Base-by-base conservation (phyloP, 1,284 basidiomycete genomes). In the Peniophora sp. region DNA sequence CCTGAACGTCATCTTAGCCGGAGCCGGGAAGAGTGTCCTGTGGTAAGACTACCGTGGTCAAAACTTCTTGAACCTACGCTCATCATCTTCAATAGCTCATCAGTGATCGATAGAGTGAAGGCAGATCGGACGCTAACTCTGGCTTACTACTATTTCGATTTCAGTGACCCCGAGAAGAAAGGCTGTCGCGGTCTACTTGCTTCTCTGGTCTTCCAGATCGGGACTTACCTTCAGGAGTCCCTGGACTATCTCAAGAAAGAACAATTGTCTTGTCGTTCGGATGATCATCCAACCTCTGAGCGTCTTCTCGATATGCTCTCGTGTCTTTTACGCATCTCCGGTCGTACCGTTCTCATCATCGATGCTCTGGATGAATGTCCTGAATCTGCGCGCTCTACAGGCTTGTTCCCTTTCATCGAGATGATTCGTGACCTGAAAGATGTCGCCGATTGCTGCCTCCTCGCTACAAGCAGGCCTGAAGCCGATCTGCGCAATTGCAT, bases 1-100 rank as follows among this genome's bases (percentile, higher is more conserved):
- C 24, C 37, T 24, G 14, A 43, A 9, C 35, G 35, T 17, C 6
- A 5, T 32, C 11, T 3, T 18, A 52, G 51, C 47, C 24, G 51
- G 51, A 9, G 41, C 47, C 1, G 51, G 51, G 5, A 51, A 51
- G 47, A 51, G 37, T 27, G 24, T 51, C 18, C 32, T 52, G 18
- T 52, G 51, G 51, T 52, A 8, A 5, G 37, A 8, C 15, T n/a
- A 5, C 8, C 8, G n/a, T n/a, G 15, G 15, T 15, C 15, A 8
- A n/a, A 6, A 8, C 8, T 41, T 15, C 15, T 15, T 32, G 6
- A 32, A 32, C 27, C 27, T 12, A 6, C 12, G 27, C 27, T 32
- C n/a, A n/a, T n/a, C n/a, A n/a, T n/a, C n/a, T n/a, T n/a, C n/a
- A 12, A 32, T 12, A 41, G 37, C 37, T 41, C 37, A 5, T 17